These are phyloP conservation scores for Alopecurus myosuroides DNA, from an alignment of 176 grass and related monocot species.

Conservation along the genomic window DNA sequence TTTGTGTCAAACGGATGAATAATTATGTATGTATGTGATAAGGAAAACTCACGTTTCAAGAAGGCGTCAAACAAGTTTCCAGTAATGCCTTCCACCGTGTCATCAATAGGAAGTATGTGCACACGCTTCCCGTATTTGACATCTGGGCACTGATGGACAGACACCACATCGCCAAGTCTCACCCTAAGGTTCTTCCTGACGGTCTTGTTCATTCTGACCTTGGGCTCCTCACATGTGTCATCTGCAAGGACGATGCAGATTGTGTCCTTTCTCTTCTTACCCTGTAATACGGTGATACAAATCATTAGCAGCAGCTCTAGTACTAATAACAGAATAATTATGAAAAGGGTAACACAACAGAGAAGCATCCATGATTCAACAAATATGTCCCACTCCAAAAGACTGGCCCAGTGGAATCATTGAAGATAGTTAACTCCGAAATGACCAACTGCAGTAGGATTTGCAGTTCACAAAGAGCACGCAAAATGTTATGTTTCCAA, in stretches of 20 bases:
- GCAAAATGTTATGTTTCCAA: too few relatives aligned
- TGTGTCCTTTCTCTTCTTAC: constrained; percentile 84
- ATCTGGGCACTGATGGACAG: constrained; percentile 86
- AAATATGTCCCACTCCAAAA: neutral
- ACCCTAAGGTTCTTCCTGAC: constrained; percentile 68
- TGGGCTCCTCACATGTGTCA: constrained; percentile 69
- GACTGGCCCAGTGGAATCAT: neutral
- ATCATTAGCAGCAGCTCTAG: neutral
- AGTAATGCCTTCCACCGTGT: constrained; percentile 83
- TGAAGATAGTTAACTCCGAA: neutral
- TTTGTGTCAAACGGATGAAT: neutral
- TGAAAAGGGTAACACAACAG: neutral
- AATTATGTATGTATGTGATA: neutral
- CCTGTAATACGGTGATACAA: constrained; percentile 33
- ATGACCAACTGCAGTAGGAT: neutral
- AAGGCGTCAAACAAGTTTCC: constrained; percentile 79
- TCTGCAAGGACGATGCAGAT: constrained; percentile 78
- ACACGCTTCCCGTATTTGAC: constrained; percentile 79
- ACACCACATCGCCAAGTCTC: constrained; percentile 65
- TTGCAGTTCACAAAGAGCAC: too few relatives aligned
- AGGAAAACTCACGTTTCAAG: constrained; percentile 59
- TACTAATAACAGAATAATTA: neutral
- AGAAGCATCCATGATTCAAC: neutral
- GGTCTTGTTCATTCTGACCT: constrained; percentile 82
- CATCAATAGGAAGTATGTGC: constrained; percentile 74